phyloP scores from a whole-genome alignment of 176 grass and related monocot genomes.

The Themeda triandra region DNA sequence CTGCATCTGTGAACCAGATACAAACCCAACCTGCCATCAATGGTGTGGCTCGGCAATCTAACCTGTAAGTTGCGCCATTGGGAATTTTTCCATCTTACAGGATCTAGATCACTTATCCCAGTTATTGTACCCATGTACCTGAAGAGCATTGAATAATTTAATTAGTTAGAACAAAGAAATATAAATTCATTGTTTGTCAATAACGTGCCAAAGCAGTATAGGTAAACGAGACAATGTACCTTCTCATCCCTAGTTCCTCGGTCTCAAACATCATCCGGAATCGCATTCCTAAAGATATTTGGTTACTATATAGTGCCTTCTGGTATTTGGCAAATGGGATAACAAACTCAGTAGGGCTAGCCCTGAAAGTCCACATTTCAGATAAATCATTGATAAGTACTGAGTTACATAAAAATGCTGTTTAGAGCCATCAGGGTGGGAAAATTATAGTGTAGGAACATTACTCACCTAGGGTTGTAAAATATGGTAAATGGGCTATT shows the following conservation, averaged over 20 bases:
- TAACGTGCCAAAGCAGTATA: neutral
- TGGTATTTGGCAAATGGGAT: conserved; percentile 99
- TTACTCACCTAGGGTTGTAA: conserved; percentile 89
- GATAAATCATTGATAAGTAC: conserved; percentile 3
- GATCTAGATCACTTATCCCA: conserved; percentile 91
- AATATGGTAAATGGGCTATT: conserved; percentile 95
- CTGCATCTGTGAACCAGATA: conserved; percentile 10
- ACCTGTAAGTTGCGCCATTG: conserved; percentile 99
- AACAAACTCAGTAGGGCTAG: conserved; percentile 96
- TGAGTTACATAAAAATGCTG: neutral
- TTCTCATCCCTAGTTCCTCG: conserved; percentile 87
- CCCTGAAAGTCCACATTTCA: conserved; percentile 58
- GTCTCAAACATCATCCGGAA: conserved; percentile 99
- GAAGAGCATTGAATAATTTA: conserved; percentile 19
- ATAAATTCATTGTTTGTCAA: neutral
- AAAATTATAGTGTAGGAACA: conserved; percentile 8
- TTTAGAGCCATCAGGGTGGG: neutral
- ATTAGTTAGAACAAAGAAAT: neutral
- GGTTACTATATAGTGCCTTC: conserved; percentile 87
- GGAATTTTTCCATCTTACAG: conserved; percentile 98
- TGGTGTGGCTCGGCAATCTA: conserved; percentile 3
- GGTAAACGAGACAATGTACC: conserved; percentile 39
- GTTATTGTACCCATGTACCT: conserved; percentile 99
- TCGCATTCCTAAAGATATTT: conserved; percentile 93
- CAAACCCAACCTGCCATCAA: neutral